These are phyloP conservation scores for Colletotrichum magnum DNA, from an alignment of 2,329 filamentous ascomycete species.

Conservation along the genomic window DNA sequence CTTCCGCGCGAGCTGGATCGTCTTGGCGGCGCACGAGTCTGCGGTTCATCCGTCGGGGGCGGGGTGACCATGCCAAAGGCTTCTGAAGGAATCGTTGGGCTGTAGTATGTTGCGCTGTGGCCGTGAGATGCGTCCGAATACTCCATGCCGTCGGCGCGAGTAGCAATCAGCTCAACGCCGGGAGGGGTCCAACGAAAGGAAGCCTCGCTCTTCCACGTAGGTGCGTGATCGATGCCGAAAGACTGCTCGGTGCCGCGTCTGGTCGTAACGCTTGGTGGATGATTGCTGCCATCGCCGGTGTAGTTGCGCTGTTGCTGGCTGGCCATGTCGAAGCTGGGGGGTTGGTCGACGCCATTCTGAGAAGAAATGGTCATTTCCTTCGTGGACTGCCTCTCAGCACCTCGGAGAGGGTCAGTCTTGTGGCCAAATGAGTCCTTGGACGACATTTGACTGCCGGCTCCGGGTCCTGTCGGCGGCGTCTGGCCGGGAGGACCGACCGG, in stretches of 20 bases:
- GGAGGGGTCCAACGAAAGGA: conserved; percentile 36
- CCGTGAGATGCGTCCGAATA: conserved; percentile 40
- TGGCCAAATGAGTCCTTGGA: conserved; percentile 31
- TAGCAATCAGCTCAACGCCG: conserved; percentile 37
- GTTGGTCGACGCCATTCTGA: conserved; percentile 27
- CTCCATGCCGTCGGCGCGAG: conserved; percentile 41
- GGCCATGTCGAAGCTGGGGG: conserved; percentile 14
- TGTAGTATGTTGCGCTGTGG: conserved; percentile 58
- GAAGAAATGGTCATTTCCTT: conserved; percentile 26
- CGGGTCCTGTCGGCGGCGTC: conserved; percentile 35
- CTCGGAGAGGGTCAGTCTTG: conserved; percentile 28
- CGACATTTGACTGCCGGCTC: conserved; percentile 27
- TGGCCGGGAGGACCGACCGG: conserved; percentile 49
- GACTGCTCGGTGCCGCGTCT: conserved; percentile 37
- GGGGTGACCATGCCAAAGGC: conserved; percentile 56
- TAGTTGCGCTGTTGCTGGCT: conserved; percentile 29
- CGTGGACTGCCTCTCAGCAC: conserved; percentile 25
- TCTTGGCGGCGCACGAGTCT: conserved; percentile 32
- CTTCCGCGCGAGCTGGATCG: conserved; percentile 50
- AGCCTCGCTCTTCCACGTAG: conserved; percentile 40
- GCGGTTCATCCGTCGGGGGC: conserved; percentile 42
- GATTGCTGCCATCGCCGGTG: conserved; percentile 24
- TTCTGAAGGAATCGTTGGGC: conserved; percentile 56
- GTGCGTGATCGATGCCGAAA: conserved; percentile 15
- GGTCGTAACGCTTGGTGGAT: conserved; percentile 28